These are phyloP conservation scores for Sclerotinia borealis DNA, from an alignment of 2,329 filamentous ascomycete species.

Conservation along the genomic window DNA sequence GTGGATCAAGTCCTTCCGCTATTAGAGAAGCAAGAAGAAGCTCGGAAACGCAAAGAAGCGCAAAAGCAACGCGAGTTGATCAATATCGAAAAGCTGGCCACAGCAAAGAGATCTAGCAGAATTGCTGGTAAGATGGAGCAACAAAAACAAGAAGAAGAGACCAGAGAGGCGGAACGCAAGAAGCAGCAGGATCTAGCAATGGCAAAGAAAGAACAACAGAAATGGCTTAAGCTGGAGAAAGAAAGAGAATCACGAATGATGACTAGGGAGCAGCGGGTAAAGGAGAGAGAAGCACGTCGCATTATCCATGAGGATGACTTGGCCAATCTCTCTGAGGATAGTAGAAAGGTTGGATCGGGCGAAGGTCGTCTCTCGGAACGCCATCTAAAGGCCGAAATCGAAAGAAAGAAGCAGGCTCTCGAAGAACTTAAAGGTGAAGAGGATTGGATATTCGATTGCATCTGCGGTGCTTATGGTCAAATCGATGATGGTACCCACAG, in stretches of 20 bases:
- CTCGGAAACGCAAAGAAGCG: slow-evolving; percentile 62
- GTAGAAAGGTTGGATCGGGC: slow-evolving; percentile 51
- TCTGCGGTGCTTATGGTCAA: slow-evolving; percentile 83
- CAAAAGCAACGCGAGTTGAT: slow-evolving; percentile 72
- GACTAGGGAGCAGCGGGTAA: slow-evolving; percentile 78
- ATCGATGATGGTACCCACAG: slow-evolving; percentile 94
- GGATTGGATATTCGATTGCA: slow-evolving; percentile 91
- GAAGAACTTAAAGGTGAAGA: slow-evolving; percentile 63
- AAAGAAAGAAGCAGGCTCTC: slow-evolving; percentile 70
- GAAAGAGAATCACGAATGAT: slow-evolving; percentile 74
- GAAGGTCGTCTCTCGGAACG: slow-evolving; percentile 67
- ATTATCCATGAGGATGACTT: slow-evolving; percentile 81
- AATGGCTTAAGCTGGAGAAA: slow-evolving; percentile 53
- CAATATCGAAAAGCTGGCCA: slow-evolving; percentile 80
- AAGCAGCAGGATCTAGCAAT: slow-evolving; percentile 57
- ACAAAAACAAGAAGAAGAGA: slow-evolving; percentile 66
- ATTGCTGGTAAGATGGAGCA: slow-evolving; percentile 77
- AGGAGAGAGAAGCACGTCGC: slow-evolving; percentile 78
- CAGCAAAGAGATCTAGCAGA: slow-evolving; percentile 86
- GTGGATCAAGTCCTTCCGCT: slow-evolving; percentile 76
- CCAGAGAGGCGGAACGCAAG: slow-evolving; percentile 63
- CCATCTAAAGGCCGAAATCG: slow-evolving; percentile 74
- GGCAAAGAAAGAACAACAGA: slow-evolving; percentile 61
- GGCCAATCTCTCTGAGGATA: slow-evolving; percentile 69
- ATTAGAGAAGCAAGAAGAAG: slow-evolving; percentile 71